These are phyloP conservation scores for Lunularia cruciata DNA, from an alignment of 225 moss, liverwort and hornwort genomes.

Conservation along the genomic window DNA sequence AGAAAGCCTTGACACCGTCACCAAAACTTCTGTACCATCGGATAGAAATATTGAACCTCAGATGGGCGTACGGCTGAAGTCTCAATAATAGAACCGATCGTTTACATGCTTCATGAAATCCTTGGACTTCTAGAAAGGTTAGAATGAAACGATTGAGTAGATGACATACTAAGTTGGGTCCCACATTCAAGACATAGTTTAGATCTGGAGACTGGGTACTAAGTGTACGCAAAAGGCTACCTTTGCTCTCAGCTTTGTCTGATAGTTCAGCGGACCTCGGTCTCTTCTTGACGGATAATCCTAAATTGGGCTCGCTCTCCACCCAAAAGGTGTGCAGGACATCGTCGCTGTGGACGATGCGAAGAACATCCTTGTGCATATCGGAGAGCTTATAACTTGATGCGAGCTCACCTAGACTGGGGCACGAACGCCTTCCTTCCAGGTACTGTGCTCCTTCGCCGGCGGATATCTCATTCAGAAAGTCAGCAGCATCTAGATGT, in stretches of 20 bases:
- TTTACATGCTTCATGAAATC: no score
- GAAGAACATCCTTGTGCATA: conserved; percentile 27
- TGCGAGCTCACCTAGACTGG: conserved; percentile 11
- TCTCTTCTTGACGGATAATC: conserved; percentile 16
- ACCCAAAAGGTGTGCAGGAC: conserved; percentile 36
- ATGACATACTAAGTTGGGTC: no score
- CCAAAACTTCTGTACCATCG: conserved; percentile 23
- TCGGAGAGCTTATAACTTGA: conserved; percentile 28
- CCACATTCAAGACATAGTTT: no score
- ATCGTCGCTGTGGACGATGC: conserved; percentile 28
- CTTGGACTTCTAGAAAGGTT: no score
- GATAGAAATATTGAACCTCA: no score
- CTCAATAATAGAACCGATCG: no score
- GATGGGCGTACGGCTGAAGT: no score
- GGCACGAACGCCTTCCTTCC: not conserved
- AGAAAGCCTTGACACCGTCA: conserved; percentile 23
- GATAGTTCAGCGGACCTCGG: not conserved
- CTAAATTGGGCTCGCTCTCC: conserved; percentile 31
- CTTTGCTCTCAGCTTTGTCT: not conserved
- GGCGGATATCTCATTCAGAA: conserved; percentile 36
- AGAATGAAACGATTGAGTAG: no score
- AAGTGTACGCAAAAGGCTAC: not conserved
- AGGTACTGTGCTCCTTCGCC: conserved; percentile 34
- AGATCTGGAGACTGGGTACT: no score
- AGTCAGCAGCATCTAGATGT: conserved; percentile 24